Percentiles rank a stretch among this genome's conserved stretches.
These are phyloP conservation scores for Phytophthora hybrid DNA, from an alignment of 352 stramenopile species.

Conservation along the genomic window DNA sequence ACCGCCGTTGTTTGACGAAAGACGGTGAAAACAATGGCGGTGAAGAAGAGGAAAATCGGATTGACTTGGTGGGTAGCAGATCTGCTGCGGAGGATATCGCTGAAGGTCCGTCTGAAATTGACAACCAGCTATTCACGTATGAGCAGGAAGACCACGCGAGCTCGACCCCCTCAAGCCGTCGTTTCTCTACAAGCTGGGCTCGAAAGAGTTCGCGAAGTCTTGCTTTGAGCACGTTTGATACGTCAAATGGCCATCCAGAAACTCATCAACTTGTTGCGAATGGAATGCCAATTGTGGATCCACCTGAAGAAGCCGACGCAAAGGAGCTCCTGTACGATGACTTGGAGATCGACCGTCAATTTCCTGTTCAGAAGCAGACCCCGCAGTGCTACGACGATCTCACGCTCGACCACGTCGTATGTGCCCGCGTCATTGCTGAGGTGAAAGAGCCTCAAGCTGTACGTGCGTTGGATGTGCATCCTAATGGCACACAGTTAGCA, in stretches of 20 bases:
- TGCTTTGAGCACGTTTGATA: not conserved
- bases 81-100: not conserved
- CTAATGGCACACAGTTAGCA: constrained; percentile 48
- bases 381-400: constrained; percentile 47
- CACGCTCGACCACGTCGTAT: constrained; percentile 49
- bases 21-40: not conserved
- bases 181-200: not conserved
- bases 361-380: not conserved
- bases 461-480: constrained; percentile 57
- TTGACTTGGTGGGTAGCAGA: not conserved
- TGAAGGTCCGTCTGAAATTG: not conserved
- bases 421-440: constrained; percentile 60
- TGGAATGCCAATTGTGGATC: not conserved
- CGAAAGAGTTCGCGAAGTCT: not conserved
- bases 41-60: constrained; percentile 2
- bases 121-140: not conserved
- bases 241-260: not conserved
- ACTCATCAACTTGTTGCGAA: not conserved
- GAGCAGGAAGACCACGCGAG: not conserved
- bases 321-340: constrained; percentile 11
- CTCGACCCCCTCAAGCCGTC: not conserved
- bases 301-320: not conserved
- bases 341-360: not conserved
- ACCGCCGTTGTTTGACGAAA: not conserved
- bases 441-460: constrained; percentile 64